These are phyloP conservation scores for Hypoxylon perforatum DNA, from an alignment of 495 filamentous ascomycete genomes.

Conservation along the genomic window DNA sequence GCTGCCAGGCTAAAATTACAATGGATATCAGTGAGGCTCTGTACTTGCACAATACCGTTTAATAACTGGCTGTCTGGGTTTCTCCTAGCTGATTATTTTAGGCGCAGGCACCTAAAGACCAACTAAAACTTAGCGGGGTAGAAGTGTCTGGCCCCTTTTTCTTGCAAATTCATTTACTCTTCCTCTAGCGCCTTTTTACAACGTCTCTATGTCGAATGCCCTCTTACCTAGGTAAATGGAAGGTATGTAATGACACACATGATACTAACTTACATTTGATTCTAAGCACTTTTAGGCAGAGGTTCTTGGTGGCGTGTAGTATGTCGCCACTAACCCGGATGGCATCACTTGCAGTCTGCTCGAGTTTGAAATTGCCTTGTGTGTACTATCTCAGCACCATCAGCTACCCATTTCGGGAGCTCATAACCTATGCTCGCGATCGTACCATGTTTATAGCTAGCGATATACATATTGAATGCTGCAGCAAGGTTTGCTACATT, in stretches of 20 bases:
- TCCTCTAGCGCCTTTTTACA: neutral
- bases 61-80: no score
- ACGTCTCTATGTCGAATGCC: no score
- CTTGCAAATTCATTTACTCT: neutral
- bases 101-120: neutral
- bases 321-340: no score
- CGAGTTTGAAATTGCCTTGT: no score
- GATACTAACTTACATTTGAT: neutral
- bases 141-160: slow-evolving; percentile 4
- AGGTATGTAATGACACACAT: no score
- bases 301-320: no score
- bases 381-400: no score
- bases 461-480: neutral
- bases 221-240: no score
- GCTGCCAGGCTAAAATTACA: no score
- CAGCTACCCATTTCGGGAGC: no score
- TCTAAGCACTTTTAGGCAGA: neutral
- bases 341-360: no score
- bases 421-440: neutral
- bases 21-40: neutral
- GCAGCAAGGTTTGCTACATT: slow-evolving; percentile 11
- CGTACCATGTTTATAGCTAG: neutral
- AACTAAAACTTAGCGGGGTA: slow-evolving; percentile 19
- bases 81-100: no score
- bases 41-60: neutral